These are phyloP conservation scores for Cercophora samala DNA, from an alignment of 495 filamentous ascomycete species.

Conservation along the genomic window DNA sequence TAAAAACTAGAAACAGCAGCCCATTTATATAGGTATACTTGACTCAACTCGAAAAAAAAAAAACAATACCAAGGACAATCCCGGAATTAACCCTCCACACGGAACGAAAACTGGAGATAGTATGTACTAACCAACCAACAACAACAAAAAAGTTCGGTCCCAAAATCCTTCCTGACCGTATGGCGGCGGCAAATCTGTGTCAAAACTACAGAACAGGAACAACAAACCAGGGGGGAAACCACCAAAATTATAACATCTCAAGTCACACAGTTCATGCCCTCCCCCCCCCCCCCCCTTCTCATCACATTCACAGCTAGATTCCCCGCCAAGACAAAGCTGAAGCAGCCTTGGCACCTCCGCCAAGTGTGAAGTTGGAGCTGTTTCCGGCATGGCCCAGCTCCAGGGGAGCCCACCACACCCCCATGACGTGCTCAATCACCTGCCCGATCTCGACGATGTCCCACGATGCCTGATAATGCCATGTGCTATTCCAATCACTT, in stretches of 20 bases:
- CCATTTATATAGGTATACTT: too few relatives aligned
- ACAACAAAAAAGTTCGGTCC: neutral
- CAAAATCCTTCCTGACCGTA: neutral
- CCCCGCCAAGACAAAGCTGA: constrained; percentile 1
- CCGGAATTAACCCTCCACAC: too few relatives aligned
- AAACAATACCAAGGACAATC: too few relatives aligned
- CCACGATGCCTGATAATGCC: neutral
- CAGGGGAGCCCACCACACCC: neutral
- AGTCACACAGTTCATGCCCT: neutral
- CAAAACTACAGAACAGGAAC: neutral
- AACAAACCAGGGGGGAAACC: neutral
- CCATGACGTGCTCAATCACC: constrained; percentile 13
- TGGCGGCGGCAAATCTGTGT: neutral
- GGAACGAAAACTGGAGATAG: too few relatives aligned
- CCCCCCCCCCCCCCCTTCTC: neutral
- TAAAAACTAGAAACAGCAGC: neutral
- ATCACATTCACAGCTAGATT: neutral
- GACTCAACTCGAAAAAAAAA: too few relatives aligned
- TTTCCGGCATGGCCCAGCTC: constrained; percentile 5
- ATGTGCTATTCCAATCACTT: neutral
- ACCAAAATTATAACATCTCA: neutral
- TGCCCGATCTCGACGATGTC: neutral
- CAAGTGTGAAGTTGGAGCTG: constrained; percentile 2
- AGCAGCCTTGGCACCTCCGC: constrained; percentile 4
- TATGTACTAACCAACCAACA: too few relatives aligned